phyloP scores from a whole-genome alignment of 1,284 basidiomycete species.

The Xanthoconium separans region DNA sequence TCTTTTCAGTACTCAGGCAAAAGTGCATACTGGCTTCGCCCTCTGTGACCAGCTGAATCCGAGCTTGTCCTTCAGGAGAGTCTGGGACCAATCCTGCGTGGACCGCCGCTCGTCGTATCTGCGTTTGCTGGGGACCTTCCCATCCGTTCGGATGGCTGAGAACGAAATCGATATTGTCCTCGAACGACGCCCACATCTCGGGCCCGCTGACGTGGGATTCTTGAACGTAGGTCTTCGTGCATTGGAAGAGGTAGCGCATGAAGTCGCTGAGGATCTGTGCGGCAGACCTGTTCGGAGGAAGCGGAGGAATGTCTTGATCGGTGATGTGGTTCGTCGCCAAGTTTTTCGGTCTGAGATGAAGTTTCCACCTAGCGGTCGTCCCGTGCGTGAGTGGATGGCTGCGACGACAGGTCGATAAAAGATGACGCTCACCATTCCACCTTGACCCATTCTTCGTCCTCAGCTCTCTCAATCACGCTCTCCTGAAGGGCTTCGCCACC shows the following conservation, averaged over 20 bases:
- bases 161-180: slow-evolving; percentile 33
- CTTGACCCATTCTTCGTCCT: slow-evolving; percentile 46
- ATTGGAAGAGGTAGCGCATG: slow-evolving; percentile 39
- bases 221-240: slow-evolving; percentile 38
- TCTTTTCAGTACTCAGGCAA: slow-evolving; percentile 41
- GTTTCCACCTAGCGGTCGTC: slow-evolving; percentile 33
- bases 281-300: slow-evolving; percentile 42
- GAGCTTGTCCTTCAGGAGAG: slow-evolving; percentile 35
- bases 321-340: slow-evolving; percentile 14
- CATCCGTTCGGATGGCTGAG: slow-evolving; percentile 45
- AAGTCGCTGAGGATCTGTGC: slow-evolving; percentile 49
- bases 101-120: slow-evolving; percentile 38
- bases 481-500: slow-evolving; percentile 50
- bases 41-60: slow-evolving; percentile 48
- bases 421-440: slow-evolving; percentile 39
- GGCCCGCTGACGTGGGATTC: slow-evolving; percentile 38
- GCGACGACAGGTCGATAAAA: background rate
- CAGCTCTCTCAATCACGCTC: slow-evolving; percentile 41
- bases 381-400: background rate
- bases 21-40: slow-evolving; percentile 52
- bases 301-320: slow-evolving; percentile 36
- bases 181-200: slow-evolving; percentile 37
- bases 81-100: slow-evolving; percentile 37
- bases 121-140: slow-evolving; percentile 40
- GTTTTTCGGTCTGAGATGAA: slow-evolving; percentile 33